These are phyloP conservation scores for Candida xiaguanensis DNA, from an alignment of 805 yeast genomes.

Conservation along the genomic window DNA sequence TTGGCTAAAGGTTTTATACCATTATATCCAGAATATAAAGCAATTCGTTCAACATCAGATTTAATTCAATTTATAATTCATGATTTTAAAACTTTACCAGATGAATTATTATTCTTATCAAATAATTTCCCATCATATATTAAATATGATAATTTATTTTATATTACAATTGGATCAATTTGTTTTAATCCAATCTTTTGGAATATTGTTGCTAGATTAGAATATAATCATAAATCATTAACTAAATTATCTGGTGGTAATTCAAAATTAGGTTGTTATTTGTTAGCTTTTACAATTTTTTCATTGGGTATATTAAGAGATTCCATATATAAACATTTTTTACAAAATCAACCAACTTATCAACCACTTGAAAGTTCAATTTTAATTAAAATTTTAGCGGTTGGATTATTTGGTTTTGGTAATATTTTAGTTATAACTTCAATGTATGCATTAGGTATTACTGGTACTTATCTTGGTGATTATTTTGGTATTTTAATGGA, in stretches of 20 bases:
- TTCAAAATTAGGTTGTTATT: constrained; percentile 72
- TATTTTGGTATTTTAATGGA: constrained; percentile 95
- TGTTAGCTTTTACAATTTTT: constrained; percentile 80
- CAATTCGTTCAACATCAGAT: constrained; percentile 2
- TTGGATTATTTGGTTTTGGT: constrained; percentile 58
- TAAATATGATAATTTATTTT: constrained; percentile 17
- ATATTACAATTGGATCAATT: constrained; percentile 57
- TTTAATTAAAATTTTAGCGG: constrained; percentile 49
- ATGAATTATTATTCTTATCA: background rate
- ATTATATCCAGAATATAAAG: constrained; percentile 1
- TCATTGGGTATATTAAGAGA: constrained; percentile 83
- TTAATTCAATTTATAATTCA: background rate
- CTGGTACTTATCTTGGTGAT: constrained; percentile 96
- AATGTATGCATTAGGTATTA: constrained; percentile 90
- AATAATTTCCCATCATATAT: constrained; percentile 18
- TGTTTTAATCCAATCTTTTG: constrained; percentile 93
- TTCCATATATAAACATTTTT: constrained; percentile 65
- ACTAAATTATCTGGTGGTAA: constrained; percentile 71
- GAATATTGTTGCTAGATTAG: constrained; percentile 88
- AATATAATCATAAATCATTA: constrained; percentile 70
- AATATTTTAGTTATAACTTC: constrained; percentile 77
- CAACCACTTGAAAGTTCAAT: constrained; percentile 43
- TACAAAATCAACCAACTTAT: constrained; percentile 66
- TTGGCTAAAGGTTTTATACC: constrained; percentile 3
- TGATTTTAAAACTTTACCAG: background rate